These are phyloP conservation scores for Lentinula edodes DNA, from an alignment of 768 basidiomycete genomes.

Conservation along the genomic window DNA sequence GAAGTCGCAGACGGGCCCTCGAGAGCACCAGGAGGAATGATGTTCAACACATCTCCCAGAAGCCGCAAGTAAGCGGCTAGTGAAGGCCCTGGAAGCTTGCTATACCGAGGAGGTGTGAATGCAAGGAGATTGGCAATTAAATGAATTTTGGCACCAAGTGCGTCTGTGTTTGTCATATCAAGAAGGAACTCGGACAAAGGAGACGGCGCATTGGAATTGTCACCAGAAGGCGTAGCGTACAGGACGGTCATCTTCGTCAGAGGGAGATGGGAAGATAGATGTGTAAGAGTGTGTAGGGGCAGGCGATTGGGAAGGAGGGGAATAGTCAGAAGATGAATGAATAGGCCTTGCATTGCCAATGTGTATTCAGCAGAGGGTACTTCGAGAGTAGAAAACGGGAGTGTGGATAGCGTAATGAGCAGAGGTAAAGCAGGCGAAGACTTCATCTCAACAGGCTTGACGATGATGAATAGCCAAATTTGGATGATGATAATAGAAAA, in stretches of 20 bases:
- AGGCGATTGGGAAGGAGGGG: constrained; percentile 76
- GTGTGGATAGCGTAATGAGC: constrained; percentile 40
- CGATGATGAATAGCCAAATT: not conserved
- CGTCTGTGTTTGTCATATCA: constrained; percentile 16
- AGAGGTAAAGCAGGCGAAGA: constrained; percentile 43
- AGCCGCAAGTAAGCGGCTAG: constrained; percentile 52
- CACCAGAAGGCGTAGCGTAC: constrained; percentile 5
- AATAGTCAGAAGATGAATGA: constrained; percentile 60
- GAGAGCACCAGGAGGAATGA: constrained; percentile 46
- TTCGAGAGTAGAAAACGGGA: constrained; percentile 29
- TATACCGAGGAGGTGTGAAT: constrained; percentile 60
- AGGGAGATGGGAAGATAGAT: constrained; percentile 63
- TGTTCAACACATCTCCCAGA: constrained; percentile 43
- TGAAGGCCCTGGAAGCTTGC: constrained; percentile 36
- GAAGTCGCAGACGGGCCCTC: constrained; percentile 24
- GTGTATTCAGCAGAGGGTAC: constrained; percentile 19
- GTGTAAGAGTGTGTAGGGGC: constrained; percentile 54
- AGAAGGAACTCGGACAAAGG: constrained; percentile 14
- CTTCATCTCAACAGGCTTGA: constrained; percentile 54
- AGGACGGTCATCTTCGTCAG: constrained; percentile 29
- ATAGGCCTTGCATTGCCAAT: constrained; percentile 32
- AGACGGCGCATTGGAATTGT: not conserved
- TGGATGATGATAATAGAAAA: not conserved
- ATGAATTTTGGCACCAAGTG: constrained; percentile 40
- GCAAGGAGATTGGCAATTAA: constrained; percentile 68